Evolutionary conservation across 495 filamentous ascomycete genomes (phyloP).

Genomic region (Penicillium diatomitis): DNA sequence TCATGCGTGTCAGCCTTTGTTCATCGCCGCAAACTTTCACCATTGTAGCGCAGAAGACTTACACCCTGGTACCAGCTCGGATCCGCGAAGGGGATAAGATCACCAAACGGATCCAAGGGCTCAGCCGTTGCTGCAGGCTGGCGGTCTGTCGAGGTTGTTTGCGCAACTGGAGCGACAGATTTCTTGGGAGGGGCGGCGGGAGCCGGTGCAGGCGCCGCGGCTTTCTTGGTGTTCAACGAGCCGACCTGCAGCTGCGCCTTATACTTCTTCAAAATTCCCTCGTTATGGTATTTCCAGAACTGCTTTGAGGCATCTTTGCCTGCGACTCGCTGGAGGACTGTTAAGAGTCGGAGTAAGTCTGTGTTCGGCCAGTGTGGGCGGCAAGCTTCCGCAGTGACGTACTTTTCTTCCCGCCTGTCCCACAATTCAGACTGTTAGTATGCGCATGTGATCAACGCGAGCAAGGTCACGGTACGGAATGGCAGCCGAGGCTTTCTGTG

Average conservation of each 20-base stretch:
- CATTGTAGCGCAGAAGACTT: constrained; percentile 26
- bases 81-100: constrained; percentile 84
- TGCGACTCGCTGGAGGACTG: constrained; percentile 80
- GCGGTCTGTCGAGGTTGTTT: constrained; percentile 21
- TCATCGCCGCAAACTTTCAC: not conserved
- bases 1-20: constrained; percentile 4
- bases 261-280: constrained; percentile 91
- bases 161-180: constrained; percentile 36
- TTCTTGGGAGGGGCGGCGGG: constrained; percentile 43
- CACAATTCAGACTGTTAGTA: not conserved
- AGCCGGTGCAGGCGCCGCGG: constrained; percentile 41
- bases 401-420: constrained; percentile 88
- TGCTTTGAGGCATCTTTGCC: constrained; percentile 97
- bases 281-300: constrained; percentile 99
- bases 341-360: constrained; percentile 11
- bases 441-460: constrained; percentile 7
- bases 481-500: not conserved
- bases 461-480: not conserved
- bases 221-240: constrained; percentile 79
- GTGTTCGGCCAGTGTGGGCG: not conserved
- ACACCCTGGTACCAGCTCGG: constrained; percentile 95
- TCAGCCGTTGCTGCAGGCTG: constrained; percentile 38
- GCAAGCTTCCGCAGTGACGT: constrained; percentile 17
- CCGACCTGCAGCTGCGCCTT: constrained; percentile 79
- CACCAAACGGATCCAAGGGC: constrained; percentile 76